Evolutionary conservation across 139 green algal species (phyloP).

Genomic region (Closterium sp.): DNA sequence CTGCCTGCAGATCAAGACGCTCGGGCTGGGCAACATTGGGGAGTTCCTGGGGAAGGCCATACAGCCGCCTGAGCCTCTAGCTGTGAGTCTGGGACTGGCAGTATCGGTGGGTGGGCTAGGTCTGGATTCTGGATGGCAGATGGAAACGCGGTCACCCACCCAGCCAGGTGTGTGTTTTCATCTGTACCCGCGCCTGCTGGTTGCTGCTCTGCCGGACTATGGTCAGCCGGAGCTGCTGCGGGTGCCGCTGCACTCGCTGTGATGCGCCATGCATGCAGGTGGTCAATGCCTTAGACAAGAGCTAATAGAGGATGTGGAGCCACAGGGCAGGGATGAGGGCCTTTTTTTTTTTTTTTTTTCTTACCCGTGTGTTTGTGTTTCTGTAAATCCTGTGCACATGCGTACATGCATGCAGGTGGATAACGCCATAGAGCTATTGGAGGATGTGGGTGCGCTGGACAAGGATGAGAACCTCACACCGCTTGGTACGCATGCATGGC

Average conservation of each 20-base stretch:
- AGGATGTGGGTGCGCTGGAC: slow-evolving; percentile 55
- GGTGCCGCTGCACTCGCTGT: slow-evolving; percentile 56
- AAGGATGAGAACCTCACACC: slow-evolving; percentile 54
- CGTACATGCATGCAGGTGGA: slow-evolving; percentile 29
- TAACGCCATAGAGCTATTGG: slow-evolving; percentile 55
- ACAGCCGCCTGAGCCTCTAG: slow-evolving; percentile 37
- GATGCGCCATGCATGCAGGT: too few species aligned
- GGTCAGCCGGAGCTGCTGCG: slow-evolving; percentile 54
- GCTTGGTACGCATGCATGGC: slow-evolving; percentile 42
- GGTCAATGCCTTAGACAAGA: slow-evolving; percentile 53
- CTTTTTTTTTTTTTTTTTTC: slow-evolving; percentile 15
- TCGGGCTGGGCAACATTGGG: too few species aligned
- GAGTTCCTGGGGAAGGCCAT: too few species aligned
- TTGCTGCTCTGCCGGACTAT: slow-evolving; percentile 21
- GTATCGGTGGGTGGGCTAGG: too few species aligned
- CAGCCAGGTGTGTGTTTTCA: slow-evolving; percentile 54
- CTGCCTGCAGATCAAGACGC: too few species aligned
- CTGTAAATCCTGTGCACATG: not conserved
- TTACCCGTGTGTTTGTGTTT: not conserved
- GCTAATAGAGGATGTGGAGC: slow-evolving; percentile 51
- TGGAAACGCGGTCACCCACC: too few species aligned
- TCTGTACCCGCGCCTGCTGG: slow-evolving; percentile 45
- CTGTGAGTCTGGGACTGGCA: not conserved
- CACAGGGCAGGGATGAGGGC: slow-evolving; percentile 48
- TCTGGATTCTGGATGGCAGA: too few species aligned